Base-by-base conservation (phyloP, 176 grass and related monocot genomes). In the Microstegium vimineum region DNA sequence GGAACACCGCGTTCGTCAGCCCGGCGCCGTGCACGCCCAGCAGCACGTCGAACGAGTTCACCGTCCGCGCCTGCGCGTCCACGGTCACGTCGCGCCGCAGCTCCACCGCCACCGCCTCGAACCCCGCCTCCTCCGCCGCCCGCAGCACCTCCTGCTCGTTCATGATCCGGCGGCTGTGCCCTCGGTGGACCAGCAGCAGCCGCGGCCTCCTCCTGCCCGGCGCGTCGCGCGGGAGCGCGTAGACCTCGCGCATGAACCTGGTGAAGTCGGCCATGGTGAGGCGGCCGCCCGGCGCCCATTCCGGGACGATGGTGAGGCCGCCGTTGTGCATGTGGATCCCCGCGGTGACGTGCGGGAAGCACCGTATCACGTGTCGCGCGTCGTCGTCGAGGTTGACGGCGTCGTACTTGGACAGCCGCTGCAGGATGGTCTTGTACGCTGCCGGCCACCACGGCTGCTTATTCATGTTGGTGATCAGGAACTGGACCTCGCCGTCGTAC, bases 21-120 rank as follows among this genome's bases (percentile, higher is more conserved):
- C 94, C 92, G 0, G 94, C 94, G 3, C 94, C 94, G 36, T 94
- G 94, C 18, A 84, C 88, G 5, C 94, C 92, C 25, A 94, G 23
- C 81, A 97, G 62, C 31, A 89, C 92, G 76, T 97, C 92, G 83
- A 91, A 90, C 0, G 92, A 87, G 62, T 79, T 66, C 76, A 66
- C 76, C 76, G 11, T 0, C 41, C 62, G 27, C 20, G 76, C 76
- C 18, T 66, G 61, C 76, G 11, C 74, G n/a, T 40, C 74, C 74
- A 62, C 74, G 14, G 20, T 4, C 74, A 13, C 25, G 59, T 63
- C 59, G 59, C 15, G 5, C 8, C 16, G 15, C 37, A 62, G 76
- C 14, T 46, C 76, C 23, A 11, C 8, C 17, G 22, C 76, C 38
- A 3, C 27, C 16, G 23, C 35, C 23, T 77, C 60, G 76, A 63